Evolutionary conservation across 2,329 filamentous ascomycete genomes (phyloP).

Genomic region (Westerdykella aurantiaca): DNA sequence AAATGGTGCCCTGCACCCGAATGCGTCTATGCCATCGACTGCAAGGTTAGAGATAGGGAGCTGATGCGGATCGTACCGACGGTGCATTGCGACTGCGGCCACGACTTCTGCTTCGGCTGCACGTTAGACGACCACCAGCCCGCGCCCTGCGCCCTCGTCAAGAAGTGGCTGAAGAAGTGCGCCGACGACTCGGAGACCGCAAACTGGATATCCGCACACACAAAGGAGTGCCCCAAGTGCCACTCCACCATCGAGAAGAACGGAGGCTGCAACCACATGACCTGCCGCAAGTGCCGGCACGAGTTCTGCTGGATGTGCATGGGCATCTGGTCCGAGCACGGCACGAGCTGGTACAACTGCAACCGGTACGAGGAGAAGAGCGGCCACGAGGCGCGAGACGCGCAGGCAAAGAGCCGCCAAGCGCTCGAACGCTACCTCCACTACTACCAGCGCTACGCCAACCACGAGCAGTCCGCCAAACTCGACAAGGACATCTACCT

Average conservation of each 20-base stretch:
- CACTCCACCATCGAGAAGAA: constrained; percentile 99
- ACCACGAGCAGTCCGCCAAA: constrained; percentile 95
- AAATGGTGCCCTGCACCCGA: constrained; percentile 99
- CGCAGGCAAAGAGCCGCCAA: constrained; percentile 82
- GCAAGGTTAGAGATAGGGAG: constrained; percentile 79
- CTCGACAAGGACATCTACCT: constrained; percentile 92
- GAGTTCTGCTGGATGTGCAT: constrained; percentile 99
- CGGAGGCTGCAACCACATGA: constrained; percentile 97
- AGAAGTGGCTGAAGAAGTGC: constrained; percentile 96
- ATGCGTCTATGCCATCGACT: constrained; percentile 89
- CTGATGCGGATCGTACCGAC: constrained; percentile 81
- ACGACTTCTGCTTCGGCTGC: constrained; percentile 94
- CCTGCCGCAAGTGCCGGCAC: constrained; percentile 88
- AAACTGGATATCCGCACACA: constrained; percentile 99
- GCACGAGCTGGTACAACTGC: constrained; percentile 99
- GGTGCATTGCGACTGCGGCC: constrained; percentile 76
- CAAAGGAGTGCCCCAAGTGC: constrained; percentile 95
- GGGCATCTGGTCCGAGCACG: constrained; percentile 97
- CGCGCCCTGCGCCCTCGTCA: constrained; percentile 83
- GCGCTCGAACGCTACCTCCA: constrained; percentile 95
- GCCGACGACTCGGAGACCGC: constrained; percentile 97
- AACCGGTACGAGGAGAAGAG: constrained; percentile 96
- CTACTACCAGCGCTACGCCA: constrained; percentile 98
- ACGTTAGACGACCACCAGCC: constrained; percentile 86
- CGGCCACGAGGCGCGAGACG: constrained; percentile 80